A percentile compares a stretch with the other conserved stretches of the same genome.
phyloP scores from a whole-genome alignment of 2,329 filamentous ascomycete species.

The Aureobasidium sp. region DNA sequence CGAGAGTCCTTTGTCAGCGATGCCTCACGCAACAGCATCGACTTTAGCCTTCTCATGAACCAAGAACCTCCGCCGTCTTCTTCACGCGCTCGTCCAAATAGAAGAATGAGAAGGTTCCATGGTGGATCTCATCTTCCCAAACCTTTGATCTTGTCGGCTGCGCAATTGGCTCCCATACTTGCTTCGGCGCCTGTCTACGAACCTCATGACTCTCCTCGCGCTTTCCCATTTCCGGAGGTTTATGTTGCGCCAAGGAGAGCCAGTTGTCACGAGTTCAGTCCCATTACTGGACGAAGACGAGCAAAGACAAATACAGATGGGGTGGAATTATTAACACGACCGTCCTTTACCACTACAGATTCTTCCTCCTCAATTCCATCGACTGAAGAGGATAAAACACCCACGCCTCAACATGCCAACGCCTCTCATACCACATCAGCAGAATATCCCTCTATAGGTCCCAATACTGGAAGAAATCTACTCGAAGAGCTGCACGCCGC shows the following conservation, averaged over 20 bases:
- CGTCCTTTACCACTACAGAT: not conserved
- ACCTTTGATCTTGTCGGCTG: slow-evolving; percentile 38
- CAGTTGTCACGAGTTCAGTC: slow-evolving; percentile 19
- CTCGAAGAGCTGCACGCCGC: slow-evolving; percentile 37
- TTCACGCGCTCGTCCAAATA: slow-evolving; percentile 17
- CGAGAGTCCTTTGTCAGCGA: slow-evolving; percentile 18
- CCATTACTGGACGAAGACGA: slow-evolving; percentile 23
- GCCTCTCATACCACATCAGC: slow-evolving; percentile 18
- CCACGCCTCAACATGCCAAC: not conserved
- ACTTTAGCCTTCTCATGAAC: not conserved
- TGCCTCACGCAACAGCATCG: slow-evolving; percentile 17
- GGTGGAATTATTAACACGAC: not conserved
- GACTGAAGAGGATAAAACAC: not conserved
- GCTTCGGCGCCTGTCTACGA: slow-evolving; percentile 33
- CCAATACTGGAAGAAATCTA: slow-evolving; percentile 33
- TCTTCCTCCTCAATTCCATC: not conserved
- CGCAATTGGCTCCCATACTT: slow-evolving; percentile 29
- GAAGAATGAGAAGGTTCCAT: slow-evolving; percentile 40
- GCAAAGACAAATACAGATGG: slow-evolving; percentile 27
- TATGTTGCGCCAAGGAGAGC: not conserved
- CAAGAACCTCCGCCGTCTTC: not conserved
- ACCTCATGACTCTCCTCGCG: slow-evolving; percentile 24
- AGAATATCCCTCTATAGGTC: slow-evolving; percentile 31
- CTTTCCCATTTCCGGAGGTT: slow-evolving; percentile 25
- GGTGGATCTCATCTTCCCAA: slow-evolving; percentile 36